A percentile compares a stretch with the other conserved stretches of the same genome.
phyloP scores from a whole-genome alignment of 1,284 basidiomycete species.

The Ustilago trichophora region DNA sequence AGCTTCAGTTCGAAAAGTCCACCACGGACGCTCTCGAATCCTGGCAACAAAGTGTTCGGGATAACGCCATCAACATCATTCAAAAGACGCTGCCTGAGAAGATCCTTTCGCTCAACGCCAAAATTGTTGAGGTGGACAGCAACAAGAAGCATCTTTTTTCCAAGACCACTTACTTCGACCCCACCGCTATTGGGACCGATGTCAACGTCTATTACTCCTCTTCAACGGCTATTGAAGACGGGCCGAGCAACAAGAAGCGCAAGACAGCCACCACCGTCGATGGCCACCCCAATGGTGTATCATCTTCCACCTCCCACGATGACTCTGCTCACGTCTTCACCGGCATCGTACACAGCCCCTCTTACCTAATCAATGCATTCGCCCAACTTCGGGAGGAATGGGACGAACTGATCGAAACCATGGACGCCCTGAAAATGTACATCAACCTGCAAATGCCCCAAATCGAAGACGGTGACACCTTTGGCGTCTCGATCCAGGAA shows the following conservation, averaged over 20 bases:
- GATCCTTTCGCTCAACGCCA: constrained; percentile 41
- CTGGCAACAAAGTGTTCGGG: constrained; percentile 35
- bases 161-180: constrained; percentile 31
- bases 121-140: constrained; percentile 21
- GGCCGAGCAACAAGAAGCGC: constrained; percentile 31
- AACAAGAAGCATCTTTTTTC: constrained; percentile 31
- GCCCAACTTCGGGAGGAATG: constrained; percentile 37
- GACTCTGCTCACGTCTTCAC: constrained; percentile 30
- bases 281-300: constrained; percentile 6
- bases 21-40: constrained; percentile 34
- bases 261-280: constrained; percentile 15
- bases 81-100: constrained; percentile 42
- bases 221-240: constrained; percentile 1
- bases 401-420: constrained; percentile 41
- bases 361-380: constrained; percentile 23
- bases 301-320: background rate
- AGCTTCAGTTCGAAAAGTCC: constrained; percentile 34
- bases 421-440: constrained; percentile 49
- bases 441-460: constrained; percentile 51
- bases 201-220: constrained; percentile 14
- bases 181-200: constrained; percentile 17
- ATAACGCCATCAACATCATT: constrained; percentile 40
- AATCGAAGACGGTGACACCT: constrained; percentile 53
- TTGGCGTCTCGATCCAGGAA: constrained; percentile 50
- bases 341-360: constrained; percentile 28